Evolutionary conservation across 140 eudicot genomes (phyloP), one percentile per base, ranked within the genome.

Genomic region (Oenanthe javanica): DNA sequence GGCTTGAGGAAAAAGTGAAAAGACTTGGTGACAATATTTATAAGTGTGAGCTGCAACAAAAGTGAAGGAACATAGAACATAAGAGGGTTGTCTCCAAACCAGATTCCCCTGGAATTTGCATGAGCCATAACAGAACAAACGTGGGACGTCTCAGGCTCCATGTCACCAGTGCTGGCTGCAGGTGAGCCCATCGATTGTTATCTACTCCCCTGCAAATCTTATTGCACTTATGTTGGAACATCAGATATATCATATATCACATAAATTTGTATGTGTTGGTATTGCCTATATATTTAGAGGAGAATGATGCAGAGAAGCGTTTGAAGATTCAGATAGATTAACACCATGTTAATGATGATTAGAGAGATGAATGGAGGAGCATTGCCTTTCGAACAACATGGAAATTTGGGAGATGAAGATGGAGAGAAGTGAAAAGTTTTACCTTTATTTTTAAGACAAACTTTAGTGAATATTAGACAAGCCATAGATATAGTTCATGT

Each of bases 1-100:
- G 92, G 92, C 85, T 80, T 89, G 86, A 89, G 87, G 43, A 84
- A 16, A 69, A 81, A 52, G 72, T 82, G 87, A 48, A 82, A 11
- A 43, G 47, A 19, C 13, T 81, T 85, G 80, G 87, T 84, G 72
- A 86, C 23, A 50, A 83, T 2, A 51, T 81, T 61, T 43, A 86
- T 59, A 19, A 86, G 81, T 72, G 88, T 82, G 77, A 83, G 77
- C 71, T 89, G 89, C 66, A 86, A 55, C 57, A 89, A 12, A 21
- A 89, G 77, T 6, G 81, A 79, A 18, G 90, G 84, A 63, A 82
- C 15, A 13, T 89, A 66, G 81, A 51, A 82, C 70, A 54, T 42
- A 31, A 89, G 85, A 31, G 92, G 85, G 54, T 81, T 67, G 23
- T 86, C 84, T 5, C 84, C 83, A 15, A 76, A 80, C 43, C 79